These are phyloP conservation scores for Chaetomium fimeti DNA, from an alignment of 495 filamentous ascomycete species.

Conservation along the genomic window DNA sequence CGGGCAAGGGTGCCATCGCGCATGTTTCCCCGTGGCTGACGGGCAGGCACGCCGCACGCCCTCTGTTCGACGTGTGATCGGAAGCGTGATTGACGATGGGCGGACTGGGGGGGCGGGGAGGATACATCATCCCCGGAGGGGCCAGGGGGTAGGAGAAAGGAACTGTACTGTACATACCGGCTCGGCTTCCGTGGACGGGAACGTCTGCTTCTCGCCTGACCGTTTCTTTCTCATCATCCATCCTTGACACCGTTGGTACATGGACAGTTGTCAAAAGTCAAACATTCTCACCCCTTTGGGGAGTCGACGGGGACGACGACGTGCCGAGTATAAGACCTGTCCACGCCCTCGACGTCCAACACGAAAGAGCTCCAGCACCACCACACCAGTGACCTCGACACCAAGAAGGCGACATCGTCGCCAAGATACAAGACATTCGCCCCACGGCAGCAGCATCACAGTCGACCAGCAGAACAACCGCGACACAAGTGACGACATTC, in stretches of 20 bases:
- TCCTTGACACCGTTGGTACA: slow-evolving; percentile 27
- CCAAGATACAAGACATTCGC: neutral
- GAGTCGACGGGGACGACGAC: neutral
- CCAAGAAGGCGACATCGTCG: neutral
- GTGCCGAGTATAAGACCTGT: slow-evolving; percentile 16
- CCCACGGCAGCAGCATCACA: neutral
- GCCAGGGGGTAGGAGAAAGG: neutral
- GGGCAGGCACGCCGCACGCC: slow-evolving; percentile 16
- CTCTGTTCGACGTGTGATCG: slow-evolving; percentile 32
- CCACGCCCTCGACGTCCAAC: neutral
- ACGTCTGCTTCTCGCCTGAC: neutral
- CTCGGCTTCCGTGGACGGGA: neutral
- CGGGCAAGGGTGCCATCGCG: slow-evolving; percentile 32
- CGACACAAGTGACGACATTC: neutral
- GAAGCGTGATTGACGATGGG: slow-evolving; percentile 23
- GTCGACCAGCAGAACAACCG: neutral
- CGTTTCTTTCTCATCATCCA: neutral
- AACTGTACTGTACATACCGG: neutral
- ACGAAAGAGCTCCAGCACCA: slow-evolving; percentile 9
- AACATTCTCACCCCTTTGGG: slow-evolving; percentile 11
- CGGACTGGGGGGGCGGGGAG: neutral
- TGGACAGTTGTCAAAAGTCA: slow-evolving; percentile 11
- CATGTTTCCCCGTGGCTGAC: slow-evolving; percentile 13
- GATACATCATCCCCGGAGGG: slow-evolving; percentile 12
- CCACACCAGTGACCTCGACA: neutral